Evolutionary conservation across 2,329 filamentous ascomycete genomes (phyloP), one percentile per base, ranked within the genome.

Genomic region (Fusarium coffeatum): DNA sequence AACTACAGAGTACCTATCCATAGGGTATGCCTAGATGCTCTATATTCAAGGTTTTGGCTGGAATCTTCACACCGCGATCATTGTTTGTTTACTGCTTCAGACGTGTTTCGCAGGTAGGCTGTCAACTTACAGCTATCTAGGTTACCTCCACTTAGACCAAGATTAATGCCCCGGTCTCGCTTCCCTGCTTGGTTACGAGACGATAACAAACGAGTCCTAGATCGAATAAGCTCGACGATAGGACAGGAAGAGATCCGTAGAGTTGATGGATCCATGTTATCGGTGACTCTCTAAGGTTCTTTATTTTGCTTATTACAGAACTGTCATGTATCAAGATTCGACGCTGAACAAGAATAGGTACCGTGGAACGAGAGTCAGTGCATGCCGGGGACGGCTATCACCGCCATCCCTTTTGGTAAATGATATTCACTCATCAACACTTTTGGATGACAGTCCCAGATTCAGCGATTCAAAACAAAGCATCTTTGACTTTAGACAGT

Each of bases 311-410:
- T 53, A 13, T 41, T 51, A 28, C 22, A 20, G 20, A n/a, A 23
- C 22, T 27, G 49, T 53, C 23, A 40, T 37, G 49, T 53, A 58
- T 59, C 40, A 22, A 54, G 55, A 63, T 59, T 32, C 34, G 15
- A 18, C 42, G n/a, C 55, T 25, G 15, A 41, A 51, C 53, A 61
- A 59, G 15, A 41, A 55, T 53, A 55, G 56, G 15, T 42, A 47
- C 40, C 32, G 56, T 37, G n/a, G 34, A 53, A 61, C 48, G 66
- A 73, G 61, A 73, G 72, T 72, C 66, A 71, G 66, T 59, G 40
- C 43, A 30, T 57, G 48, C 51, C 53, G 47, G 30, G 59, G 60
- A 40, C 45, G 34, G 34, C 42, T 49, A 22, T 28, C 28, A 22
- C 42, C 37, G 47, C 34, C 45, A 47, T 48, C 25, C 54, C 47